Evolutionary conservation across 129 eudicot species (phyloP), one percentile per base, ranked within the genome.

Genomic region (Lactuca saligna): DNA sequence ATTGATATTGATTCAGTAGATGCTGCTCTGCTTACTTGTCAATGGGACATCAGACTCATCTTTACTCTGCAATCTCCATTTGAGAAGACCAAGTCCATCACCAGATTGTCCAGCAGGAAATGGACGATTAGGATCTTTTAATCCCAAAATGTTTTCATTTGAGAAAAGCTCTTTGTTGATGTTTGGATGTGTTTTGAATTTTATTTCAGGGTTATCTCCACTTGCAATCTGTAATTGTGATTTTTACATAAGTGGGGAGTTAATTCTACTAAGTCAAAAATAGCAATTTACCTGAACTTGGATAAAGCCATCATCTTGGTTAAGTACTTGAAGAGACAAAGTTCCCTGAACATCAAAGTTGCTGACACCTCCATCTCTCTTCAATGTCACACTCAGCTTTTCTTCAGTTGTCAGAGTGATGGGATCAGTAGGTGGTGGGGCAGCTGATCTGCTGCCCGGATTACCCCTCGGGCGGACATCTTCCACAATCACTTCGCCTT

Each of bases 261-360:
- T 0, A 25, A 25, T 25, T 25, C 29, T 25, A 25, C n/a, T 25
- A 25, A 1, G 38, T 6, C 3, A 6, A 34, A 35, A 35, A 35
- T 35, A 34, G 38, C 38, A 34, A 34, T 35, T 35, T 8, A 94
- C 99, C 99, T 94, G 99, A 73, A 94, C 99, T 85, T 94, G 99
- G 82, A 94, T 83, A 55, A 77, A 69, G 17, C 91, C 99, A 80
- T 94, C 99, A 70, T 94, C 95, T 57, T 83, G 90, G 75, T 85
- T 84, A 57, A 94, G 90, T 63, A 94, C 73, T 80, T 94, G 99
- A 33, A 94, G 97, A 42, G 97, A 87, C 78, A 94, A 78, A 57
- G 85, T 83, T 57, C 99, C 99, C 69, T 89, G 99, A 56, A 94
- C 91, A 80, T 89, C 99, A 65, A 94, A 94, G 77, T 74, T 87